These are phyloP conservation scores for Cordyceps militaris DNA, from an alignment of 2,329 filamentous ascomycete species.

Conservation along the genomic window DNA sequence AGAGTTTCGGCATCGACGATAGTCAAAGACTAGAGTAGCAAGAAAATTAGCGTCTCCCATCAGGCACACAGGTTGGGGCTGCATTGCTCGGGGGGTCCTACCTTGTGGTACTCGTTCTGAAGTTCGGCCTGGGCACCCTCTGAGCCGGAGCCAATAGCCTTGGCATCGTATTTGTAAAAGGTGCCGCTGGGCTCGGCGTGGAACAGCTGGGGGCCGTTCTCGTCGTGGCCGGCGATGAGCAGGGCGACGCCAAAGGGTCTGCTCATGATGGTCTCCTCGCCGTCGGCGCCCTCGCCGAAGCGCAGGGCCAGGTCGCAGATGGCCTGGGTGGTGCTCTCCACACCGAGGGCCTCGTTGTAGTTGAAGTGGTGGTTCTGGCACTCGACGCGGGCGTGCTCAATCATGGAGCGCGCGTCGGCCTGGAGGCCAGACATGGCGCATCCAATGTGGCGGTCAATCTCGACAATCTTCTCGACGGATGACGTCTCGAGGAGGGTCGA, in stretches of 20 bases:
- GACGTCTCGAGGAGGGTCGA: slow-evolving; percentile 95
- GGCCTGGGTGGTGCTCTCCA: slow-evolving; percentile 97
- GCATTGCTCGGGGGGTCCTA: slow-evolving; percentile 23
- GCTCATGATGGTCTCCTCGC: slow-evolving; percentile 98
- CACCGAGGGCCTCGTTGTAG: slow-evolving; percentile 89
- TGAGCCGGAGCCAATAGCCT: slow-evolving; percentile 94
- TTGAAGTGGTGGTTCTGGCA: slow-evolving; percentile 96
- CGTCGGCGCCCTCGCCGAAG: slow-evolving; percentile 95
- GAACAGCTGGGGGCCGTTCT: slow-evolving; percentile 94
- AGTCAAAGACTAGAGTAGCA: slow-evolving; percentile 62
- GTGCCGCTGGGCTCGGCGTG: slow-evolving; percentile 97
- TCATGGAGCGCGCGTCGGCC: slow-evolving; percentile 94
- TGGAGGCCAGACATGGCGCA: slow-evolving; percentile 98
- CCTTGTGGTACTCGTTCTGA: slow-evolving; percentile 97
- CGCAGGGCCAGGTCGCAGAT: slow-evolving; percentile 95
- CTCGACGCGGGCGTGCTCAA: slow-evolving; percentile 97
- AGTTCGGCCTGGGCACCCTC: slow-evolving; percentile 96
- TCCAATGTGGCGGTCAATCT: slow-evolving; percentile 97
- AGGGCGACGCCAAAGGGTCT: slow-evolving; percentile 94
- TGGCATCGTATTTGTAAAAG: slow-evolving; percentile 98
- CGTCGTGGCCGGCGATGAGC: slow-evolving; percentile 93
- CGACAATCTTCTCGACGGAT: slow-evolving; percentile 98
- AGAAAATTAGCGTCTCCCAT: slow-evolving; percentile 7
- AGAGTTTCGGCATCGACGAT: slow-evolving; percentile 89
- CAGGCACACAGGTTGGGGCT: neutral